Base-by-base conservation (phyloP, 176 grass and related monocot genomes). In the Oryza rufipogon region DNA sequence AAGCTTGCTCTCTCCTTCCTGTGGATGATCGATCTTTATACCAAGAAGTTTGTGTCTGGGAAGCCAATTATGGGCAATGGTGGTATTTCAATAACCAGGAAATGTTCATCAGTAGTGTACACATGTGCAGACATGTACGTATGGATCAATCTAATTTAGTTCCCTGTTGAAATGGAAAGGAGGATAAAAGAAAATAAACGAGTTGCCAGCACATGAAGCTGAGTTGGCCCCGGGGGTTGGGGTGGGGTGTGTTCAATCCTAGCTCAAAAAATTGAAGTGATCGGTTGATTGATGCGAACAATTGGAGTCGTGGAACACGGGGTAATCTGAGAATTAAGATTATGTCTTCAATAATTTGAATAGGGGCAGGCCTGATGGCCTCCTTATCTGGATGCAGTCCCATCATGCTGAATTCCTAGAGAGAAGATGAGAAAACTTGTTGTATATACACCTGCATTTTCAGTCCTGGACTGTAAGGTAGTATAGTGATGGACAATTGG, bases 1-100 rank as follows among this genome's bases (percentile, higher is more conserved):
- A 69, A 4, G 58, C 20, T 23, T 63, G 64, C 26, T 49, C 30
- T 61, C 70, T 47, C 12, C 64, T 75, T 46, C 49, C 32, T 2
- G 30, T 0, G 23, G 75, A 70, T 23, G 80, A 80, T 84, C 86
- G 70, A 80, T 84, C 86, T 95, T 90, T 95, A 95, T 95, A 92
- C 74, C 60, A 80, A 22, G 17, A 25, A 20, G 64, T 20, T 11
- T 68, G 79, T 83, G 64, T 44, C 79, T 83, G 9, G n/a, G 61
- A 83, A 74, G 20, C 19, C 75, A 64, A 69, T 79, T 68, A 86
- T 86, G 80, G 74, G 80, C 84, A 75, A 22, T 79, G 74, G 84
- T 70, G 75, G 74, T 23, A 86, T 61, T 82, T 82, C 36, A 11
- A 17, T 78, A 82, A 64, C n/a, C 17, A 42, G 8, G 61, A 81